A percentile compares a stretch with the other conserved stretches of the same genome.
phyloP scores from a whole-genome alignment of 169 alveolate genomes.

The Amoebophrya sp. region DNA sequence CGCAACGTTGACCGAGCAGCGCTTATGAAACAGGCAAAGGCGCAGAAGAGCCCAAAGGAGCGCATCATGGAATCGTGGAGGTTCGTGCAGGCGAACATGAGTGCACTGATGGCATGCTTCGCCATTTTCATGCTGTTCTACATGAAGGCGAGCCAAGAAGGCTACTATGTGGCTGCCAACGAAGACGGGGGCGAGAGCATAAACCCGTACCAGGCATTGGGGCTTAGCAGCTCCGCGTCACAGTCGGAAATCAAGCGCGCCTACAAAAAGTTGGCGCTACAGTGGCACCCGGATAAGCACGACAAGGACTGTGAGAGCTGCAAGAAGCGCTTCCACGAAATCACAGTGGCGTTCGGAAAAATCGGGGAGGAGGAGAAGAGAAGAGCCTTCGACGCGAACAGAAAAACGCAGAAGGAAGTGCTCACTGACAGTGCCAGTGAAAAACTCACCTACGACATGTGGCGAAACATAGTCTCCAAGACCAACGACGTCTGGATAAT shows the following conservation, averaged over 20 bases:
- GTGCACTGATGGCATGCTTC: background rate
- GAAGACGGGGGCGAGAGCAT: background rate
- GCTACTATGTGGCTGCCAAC: background rate
- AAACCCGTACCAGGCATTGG: background rate
- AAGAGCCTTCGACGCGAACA: background rate
- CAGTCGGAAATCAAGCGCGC: conserved; percentile 83
- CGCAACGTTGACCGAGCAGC: too few relatives aligned
- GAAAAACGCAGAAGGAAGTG: background rate
- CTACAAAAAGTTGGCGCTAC: conserved; percentile 78
- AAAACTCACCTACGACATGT: background rate
- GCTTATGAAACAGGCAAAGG: too few relatives aligned
- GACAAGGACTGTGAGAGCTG: background rate
- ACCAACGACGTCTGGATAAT: background rate
- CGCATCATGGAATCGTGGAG: background rate
- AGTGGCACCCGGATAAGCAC: conserved; percentile 93
- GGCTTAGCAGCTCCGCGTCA: background rate
- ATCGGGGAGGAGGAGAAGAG: background rate
- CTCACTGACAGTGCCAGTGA: background rate
- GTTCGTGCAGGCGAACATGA: background rate
- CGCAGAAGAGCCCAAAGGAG: too few relatives aligned
- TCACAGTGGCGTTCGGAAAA: background rate
- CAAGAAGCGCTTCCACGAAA: background rate
- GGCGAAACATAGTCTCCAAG: background rate
- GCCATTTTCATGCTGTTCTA: background rate
- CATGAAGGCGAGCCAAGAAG: background rate